Evolutionary conservation across 768 basidiomycete species (phyloP), one percentile per base, ranked within the genome.

Genomic region (Lactifluus volemus): DNA sequence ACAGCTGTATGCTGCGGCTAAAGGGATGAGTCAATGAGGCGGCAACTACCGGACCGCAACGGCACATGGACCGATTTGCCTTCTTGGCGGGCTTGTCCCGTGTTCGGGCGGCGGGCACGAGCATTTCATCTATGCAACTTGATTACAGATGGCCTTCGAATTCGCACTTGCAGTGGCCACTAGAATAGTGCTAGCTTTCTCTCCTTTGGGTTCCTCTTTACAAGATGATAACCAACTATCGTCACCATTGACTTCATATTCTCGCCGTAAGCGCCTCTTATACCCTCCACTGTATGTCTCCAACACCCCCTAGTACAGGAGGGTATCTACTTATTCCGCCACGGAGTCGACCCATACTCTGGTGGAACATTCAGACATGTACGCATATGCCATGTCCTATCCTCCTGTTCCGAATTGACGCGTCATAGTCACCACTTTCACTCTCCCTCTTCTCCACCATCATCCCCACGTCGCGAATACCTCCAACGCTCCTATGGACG

Each of bases 341-440:
- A 88, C 73, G 84, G 83, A n/a, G 75, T 91, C 25, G 83, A 94
- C 70, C 94, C 94, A 34, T 98, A 97, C 67, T 81, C 86, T 59
- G 94, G 92, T 44, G 89, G 91, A 5, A 74, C 84, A 10, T 92
- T 96, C 70, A 81, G 86, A 68, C 93, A 96, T 72, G 94, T 95
- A 73, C 61, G 88, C 65, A 39, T 44, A 45, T n/a, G 34, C 25
- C 14, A 1, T n/a, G 44, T 30, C 42, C 34, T 29, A 42, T 62
- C 30, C 29, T 58, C 60, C 21, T 41, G 15, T 25, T 15, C 30
- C 7, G 25, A 15, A 63, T 15, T 32, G 32, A 59, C 45, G 21
- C 62, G 57, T 44, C 60, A 14, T 50, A 95, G 93, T 93, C 92
- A 0, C 92, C 90, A 6, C 71, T 92, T n/a, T 78, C 84, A 60